These are phyloP conservation scores for Aureobasidium sp. DNA, from an alignment of 2,329 filamentous ascomycete genomes.

Conservation along the genomic window DNA sequence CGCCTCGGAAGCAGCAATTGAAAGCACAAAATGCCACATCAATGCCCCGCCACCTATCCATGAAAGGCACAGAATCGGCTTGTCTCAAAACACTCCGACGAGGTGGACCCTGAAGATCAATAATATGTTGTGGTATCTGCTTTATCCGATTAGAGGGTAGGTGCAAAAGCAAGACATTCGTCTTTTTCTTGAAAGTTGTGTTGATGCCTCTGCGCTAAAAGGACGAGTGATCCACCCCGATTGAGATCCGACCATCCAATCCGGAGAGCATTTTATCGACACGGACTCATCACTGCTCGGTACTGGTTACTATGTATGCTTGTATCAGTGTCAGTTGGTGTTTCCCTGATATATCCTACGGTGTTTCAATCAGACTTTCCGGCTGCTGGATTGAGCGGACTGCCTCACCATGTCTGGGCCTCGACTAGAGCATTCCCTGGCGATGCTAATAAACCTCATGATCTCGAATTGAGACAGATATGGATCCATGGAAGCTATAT, in stretches of 20 bases:
- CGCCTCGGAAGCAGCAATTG: background rate
- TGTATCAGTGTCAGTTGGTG: conserved; percentile 63
- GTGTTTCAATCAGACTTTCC: conserved; percentile 68
- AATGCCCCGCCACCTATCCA: background rate
- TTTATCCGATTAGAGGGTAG: conserved; percentile 71
- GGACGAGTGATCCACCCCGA: conserved; percentile 66
- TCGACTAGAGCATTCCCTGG: conserved; percentile 59
- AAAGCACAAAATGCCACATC: background rate
- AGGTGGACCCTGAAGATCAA: conserved; percentile 1
- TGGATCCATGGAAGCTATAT: conserved; percentile 80
- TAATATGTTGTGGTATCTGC: conserved; percentile 42
- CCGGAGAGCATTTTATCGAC: conserved; percentile 57
- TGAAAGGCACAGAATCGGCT: background rate
- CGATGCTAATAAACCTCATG: conserved; percentile 43
- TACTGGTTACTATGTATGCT: conserved; percentile 70
- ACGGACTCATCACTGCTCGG: conserved; percentile 62
- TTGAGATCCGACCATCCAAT: conserved; percentile 60
- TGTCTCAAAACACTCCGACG: background rate
- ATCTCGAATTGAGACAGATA: conserved; percentile 74
- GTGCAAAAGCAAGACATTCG: conserved; percentile 29
- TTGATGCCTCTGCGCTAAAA: conserved; percentile 28
- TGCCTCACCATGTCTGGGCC: conserved; percentile 77
- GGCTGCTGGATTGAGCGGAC: conserved; percentile 61
- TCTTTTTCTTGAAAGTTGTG: background rate
- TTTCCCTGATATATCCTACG: conserved; percentile 65